A percentile compares a stretch with the other conserved stretches of the same genome.
phyloP scores from a whole-genome alignment of 345 rosid species.

The Clarkia xantiana region DNA sequence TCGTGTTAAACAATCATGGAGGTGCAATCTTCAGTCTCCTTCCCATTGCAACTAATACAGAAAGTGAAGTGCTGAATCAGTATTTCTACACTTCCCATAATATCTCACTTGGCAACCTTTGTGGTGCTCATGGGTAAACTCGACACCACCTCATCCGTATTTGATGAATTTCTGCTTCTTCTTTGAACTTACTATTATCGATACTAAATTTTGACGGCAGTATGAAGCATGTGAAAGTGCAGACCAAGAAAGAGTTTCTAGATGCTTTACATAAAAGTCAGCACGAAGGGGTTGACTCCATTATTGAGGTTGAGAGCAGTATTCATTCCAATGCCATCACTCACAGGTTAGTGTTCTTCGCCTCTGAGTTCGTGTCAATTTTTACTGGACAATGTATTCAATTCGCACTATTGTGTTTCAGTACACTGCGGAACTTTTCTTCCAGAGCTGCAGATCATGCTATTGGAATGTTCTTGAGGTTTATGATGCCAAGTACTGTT shows the following conservation, averaged over 20 bases:
- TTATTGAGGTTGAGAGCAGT: slow-evolving; percentile 82
- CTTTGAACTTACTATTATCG: neutral
- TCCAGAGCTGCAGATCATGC: slow-evolving; percentile 45
- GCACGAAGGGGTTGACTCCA: slow-evolving; percentile 33
- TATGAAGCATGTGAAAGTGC: slow-evolving; percentile 51
- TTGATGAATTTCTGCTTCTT: neutral
- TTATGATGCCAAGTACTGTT: slow-evolving; percentile 20
- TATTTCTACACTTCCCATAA: slow-evolving; percentile 81
- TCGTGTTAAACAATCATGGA: slow-evolving; percentile 87
- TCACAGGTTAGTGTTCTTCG: slow-evolving; percentile 42
- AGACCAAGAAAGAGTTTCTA: slow-evolving; percentile 56
- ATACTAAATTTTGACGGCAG: slow-evolving; percentile 18
- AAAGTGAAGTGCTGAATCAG: slow-evolving; percentile 45
- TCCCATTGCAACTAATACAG: slow-evolving; percentile 69
- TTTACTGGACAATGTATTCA: slow-evolving; percentile 12
- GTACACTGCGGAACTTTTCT: slow-evolving; percentile 48
- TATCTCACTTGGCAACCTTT: slow-evolving; percentile 56
- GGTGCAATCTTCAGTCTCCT: slow-evolving; percentile 97
- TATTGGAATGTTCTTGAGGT: slow-evolving; percentile 25
- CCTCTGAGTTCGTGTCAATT: too few relatives aligned
- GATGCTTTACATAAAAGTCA: slow-evolving; percentile 43
- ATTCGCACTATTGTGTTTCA: slow-evolving; percentile 23
- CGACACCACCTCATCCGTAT: too few relatives aligned
- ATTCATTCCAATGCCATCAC: slow-evolving; percentile 49
- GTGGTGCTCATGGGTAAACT: slow-evolving; percentile 77